Base-by-base conservation (phyloP, 2,329 filamentous ascomycete species). In the Talaromyces sp. region DNA sequence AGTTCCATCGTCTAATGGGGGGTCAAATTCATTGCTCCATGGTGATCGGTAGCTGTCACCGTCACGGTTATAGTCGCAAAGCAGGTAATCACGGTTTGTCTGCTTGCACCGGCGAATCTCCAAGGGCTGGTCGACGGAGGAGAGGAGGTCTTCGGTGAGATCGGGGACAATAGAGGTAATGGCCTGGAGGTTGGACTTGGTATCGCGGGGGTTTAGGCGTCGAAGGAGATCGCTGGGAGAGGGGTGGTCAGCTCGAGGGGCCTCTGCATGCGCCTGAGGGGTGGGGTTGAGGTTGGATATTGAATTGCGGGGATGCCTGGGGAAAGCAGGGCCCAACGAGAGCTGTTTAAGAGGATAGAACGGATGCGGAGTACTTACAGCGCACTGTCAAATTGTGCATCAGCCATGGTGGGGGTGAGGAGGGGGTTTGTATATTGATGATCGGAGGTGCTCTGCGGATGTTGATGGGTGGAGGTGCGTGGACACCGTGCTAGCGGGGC, bases 11-110 rank as follows among this genome's bases (percentile, higher is more conserved):
- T 89, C 87, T 55, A 96, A 82, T 13, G 91, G 89, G 16, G 93
- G 94, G 72, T 97, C 91, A 74, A 99, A 99, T 76, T 96, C 89
- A 77, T 97, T 97, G 77, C 88, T 94, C 94, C 94, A 99, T n/a
- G 94, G 94, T 61, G 90, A 96, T 58, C 94, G 89, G 83, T 96
- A 96, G 77, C 89, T 95, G 78, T 97, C 93, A 58, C 94, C 94
- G 76, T 99, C 94, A 61, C 94, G 92, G 82, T 99, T 99, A 83
- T 99, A 99, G 83, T 99, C 94, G 82, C 94, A 99, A 68, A 97
- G 89, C 47, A 99, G 86, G 80, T 96, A 99, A 77, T 97, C 94
- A 64, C 93, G 89, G 65, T 91, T 91, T 29, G 90, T 89, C 76
- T 92, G 89, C 65, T 86, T 85, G 81, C 94, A 97, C 62, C 90